Evolutionary conservation across 1,284 basidiomycete genomes (phyloP).

Genomic region (Cryptococcus sp.): DNA sequence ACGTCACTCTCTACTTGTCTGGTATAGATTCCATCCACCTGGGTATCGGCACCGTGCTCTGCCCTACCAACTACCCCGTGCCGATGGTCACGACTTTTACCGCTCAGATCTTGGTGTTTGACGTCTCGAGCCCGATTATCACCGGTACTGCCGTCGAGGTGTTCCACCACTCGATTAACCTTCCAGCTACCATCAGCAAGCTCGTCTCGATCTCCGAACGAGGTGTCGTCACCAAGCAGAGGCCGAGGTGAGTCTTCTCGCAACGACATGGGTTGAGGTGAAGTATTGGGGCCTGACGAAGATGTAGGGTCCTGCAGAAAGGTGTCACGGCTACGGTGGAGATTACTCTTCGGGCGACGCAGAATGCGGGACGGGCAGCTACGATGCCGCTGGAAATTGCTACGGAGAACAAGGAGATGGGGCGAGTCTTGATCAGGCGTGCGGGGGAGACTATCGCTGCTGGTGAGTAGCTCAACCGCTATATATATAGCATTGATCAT

Average conservation of each 20-base stretch:
- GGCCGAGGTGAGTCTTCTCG: constrained; percentile 61
- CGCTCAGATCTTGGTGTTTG: constrained; percentile 89
- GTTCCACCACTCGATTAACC: constrained; percentile 88
- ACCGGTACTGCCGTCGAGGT: constrained; percentile 81
- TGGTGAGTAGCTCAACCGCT: constrained; percentile 52
- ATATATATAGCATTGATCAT: too few species aligned
- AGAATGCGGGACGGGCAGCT: constrained; percentile 51
- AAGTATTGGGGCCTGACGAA: not conserved
- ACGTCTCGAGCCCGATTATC: constrained; percentile 82
- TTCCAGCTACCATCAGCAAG: constrained; percentile 79
- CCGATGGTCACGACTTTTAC: constrained; percentile 71
- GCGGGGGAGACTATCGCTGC: constrained; percentile 93
- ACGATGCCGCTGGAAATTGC: constrained; percentile 83
- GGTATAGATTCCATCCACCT: constrained; percentile 82
- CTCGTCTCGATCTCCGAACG: constrained; percentile 74
- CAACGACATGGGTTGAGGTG: too few species aligned
- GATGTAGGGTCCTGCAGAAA: constrained; percentile 70
- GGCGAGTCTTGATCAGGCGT: constrained; percentile 76
- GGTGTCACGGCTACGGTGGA: constrained; percentile 77
- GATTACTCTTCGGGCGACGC: constrained; percentile 60
- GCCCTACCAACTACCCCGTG: constrained; percentile 62
- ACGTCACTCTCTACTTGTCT: constrained; percentile 77
- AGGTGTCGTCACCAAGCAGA: constrained; percentile 67
- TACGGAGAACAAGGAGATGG: constrained; percentile 92
- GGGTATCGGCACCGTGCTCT: constrained; percentile 81